These are phyloP conservation scores for Penicillium robsamsonii DNA, from an alignment of 495 filamentous ascomycete species.

Conservation along the genomic window DNA sequence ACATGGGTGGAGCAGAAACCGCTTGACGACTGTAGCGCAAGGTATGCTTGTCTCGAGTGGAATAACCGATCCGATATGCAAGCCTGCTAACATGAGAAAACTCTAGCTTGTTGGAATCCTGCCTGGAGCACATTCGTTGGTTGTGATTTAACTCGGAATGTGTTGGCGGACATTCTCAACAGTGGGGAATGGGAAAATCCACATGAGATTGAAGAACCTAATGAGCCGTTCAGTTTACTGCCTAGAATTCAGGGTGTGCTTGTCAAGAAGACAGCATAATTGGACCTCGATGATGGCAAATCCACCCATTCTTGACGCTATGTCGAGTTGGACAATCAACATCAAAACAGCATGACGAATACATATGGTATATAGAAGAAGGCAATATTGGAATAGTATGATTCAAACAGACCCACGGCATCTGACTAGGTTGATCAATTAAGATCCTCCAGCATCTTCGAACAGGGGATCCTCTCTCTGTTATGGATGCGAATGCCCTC, in stretches of 20 bases:
- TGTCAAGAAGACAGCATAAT: slow-evolving; percentile 20
- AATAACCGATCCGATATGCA: background rate
- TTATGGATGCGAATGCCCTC: too few relatives aligned
- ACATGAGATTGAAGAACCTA: slow-evolving; percentile 19
- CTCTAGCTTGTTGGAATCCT: slow-evolving; percentile 25
- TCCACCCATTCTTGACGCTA: too few relatives aligned
- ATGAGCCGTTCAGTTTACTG: slow-evolving; percentile 20
- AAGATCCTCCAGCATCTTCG: too few relatives aligned
- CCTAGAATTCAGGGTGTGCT: slow-evolving; percentile 29
- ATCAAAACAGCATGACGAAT: too few relatives aligned
- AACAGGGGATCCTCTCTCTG: too few relatives aligned
- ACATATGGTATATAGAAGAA: too few relatives aligned
- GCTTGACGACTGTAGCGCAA: slow-evolving; percentile 27
- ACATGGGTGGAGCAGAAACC: slow-evolving; percentile 32
- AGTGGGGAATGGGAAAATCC: slow-evolving; percentile 29
- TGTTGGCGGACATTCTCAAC: slow-evolving; percentile 24
- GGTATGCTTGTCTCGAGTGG: slow-evolving; percentile 18
- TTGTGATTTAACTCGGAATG: slow-evolving; percentile 21
- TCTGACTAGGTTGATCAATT: too few relatives aligned
- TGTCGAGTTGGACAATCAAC: too few relatives aligned
- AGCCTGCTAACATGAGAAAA: slow-evolving; percentile 11
- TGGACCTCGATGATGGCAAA: too few relatives aligned
- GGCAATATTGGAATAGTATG: too few relatives aligned
- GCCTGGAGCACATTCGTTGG: slow-evolving; percentile 27
- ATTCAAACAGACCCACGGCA: too few relatives aligned